These are phyloP conservation scores for Chaetoceros tenuissimus DNA, from an alignment of 108 stramenopile species.

Conservation along the genomic window DNA sequence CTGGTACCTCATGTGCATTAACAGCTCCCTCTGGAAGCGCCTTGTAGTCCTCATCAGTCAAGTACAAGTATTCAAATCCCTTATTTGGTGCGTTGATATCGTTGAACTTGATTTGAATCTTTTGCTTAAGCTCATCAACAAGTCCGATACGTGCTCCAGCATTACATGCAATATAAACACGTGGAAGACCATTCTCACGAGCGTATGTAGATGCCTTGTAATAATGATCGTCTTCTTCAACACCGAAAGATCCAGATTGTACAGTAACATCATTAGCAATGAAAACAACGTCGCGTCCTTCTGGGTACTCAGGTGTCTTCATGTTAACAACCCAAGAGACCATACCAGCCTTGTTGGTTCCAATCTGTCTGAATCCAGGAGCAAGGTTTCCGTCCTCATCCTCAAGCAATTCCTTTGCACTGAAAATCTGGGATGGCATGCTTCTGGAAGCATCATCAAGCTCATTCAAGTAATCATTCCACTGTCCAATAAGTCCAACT, in stretches of 20 bases:
- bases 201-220: slow-evolving; percentile 88
- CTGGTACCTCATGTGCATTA: slow-evolving; percentile 72
- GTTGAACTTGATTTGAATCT: slow-evolving; percentile 91
- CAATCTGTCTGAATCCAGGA: slow-evolving; percentile 70
- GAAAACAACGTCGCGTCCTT: slow-evolving; percentile 93
- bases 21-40: slow-evolving; percentile 81
- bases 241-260: slow-evolving; percentile 95
- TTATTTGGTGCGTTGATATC: slow-evolving; percentile 79
- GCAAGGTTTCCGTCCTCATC: slow-evolving; percentile 65
- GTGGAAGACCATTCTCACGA: slow-evolving; percentile 82
- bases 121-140: slow-evolving; percentile 93
- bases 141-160: slow-evolving; percentile 97
- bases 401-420: slow-evolving; percentile 69
- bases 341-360: slow-evolving; percentile 97
- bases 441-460: slow-evolving; percentile 24
- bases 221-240: slow-evolving; percentile 93
- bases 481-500: slow-evolving; percentile 78
- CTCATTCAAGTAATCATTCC: slow-evolving; percentile 54
- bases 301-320: slow-evolving; percentile 97
- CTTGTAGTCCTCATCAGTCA: slow-evolving; percentile 87
- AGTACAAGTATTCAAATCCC: slow-evolving; percentile 96
- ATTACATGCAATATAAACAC: slow-evolving; percentile 95
- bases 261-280: slow-evolving; percentile 98
- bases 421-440: slow-evolving; percentile 65
- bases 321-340: slow-evolving; percentile 86